These are phyloP conservation scores for Colletotrichum spinosum DNA, from an alignment of 2,329 filamentous ascomycete genomes.

Conservation along the genomic window DNA sequence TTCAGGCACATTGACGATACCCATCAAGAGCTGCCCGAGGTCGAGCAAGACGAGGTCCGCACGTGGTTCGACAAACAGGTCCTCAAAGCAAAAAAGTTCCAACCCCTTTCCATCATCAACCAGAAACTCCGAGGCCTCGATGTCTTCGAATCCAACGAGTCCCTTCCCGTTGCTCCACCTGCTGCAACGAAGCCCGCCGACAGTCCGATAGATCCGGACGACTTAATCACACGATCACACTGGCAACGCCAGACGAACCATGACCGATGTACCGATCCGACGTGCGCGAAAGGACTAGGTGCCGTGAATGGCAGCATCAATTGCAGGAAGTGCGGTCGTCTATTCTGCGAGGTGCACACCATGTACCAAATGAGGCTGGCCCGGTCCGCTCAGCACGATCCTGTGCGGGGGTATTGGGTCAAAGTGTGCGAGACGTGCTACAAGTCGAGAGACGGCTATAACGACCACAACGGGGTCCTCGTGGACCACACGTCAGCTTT, in stretches of 20 bases:
- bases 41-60: constrained; percentile 93
- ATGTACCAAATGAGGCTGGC: constrained; percentile 99
- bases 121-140: constrained; percentile 94
- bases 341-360: constrained; percentile 98
- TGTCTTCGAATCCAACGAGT: constrained; percentile 92
- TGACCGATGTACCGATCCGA: constrained; percentile 88
- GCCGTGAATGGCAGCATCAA: constrained; percentile 87
- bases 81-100: constrained; percentile 91
- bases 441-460: constrained; percentile 95
- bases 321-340: constrained; percentile 89
- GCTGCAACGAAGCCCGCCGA: constrained; percentile 56
- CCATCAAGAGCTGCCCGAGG: constrained; percentile 88
- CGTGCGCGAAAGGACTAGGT: constrained; percentile 84
- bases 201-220: constrained; percentile 79
- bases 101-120: constrained; percentile 90
- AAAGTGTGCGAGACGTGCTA: constrained; percentile 99
- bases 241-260: constrained; percentile 84
- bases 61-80: constrained; percentile 98
- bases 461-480: constrained; percentile 81
- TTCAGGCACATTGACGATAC: constrained; percentile 79
- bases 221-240: constrained; percentile 86
- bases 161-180: constrained; percentile 50
- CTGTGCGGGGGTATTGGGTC: constrained; percentile 90
- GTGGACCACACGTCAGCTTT: constrained; percentile 82
- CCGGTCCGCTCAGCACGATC: constrained; percentile 88